phyloP scores from a whole-genome alignment of 768 basidiomycete genomes.

The Dentipellis fragilis region DNA sequence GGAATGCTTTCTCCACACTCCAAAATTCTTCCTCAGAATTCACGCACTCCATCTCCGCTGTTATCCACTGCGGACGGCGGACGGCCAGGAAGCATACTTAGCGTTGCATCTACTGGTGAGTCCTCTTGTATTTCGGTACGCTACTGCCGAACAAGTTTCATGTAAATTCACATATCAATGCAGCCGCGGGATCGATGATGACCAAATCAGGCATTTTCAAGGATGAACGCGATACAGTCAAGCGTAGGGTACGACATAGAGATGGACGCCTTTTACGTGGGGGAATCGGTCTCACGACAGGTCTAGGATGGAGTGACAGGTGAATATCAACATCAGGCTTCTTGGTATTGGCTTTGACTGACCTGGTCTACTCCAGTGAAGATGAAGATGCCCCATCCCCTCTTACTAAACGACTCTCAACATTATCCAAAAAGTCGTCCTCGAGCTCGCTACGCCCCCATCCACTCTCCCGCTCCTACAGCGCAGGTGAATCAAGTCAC shows the following conservation, averaged over 20 bases:
- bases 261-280: conserved; percentile 27
- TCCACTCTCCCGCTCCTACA: conserved; percentile 18
- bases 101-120: conserved; percentile 19
- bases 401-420: conserved; percentile 25
- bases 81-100: conserved; percentile 18
- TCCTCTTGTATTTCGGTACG: not conserved
- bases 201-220: conserved; percentile 26
- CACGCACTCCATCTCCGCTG: conserved; percentile 8
- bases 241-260: conserved; percentile 25
- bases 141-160: too few relatives aligned
- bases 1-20: conserved; percentile 30
- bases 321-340: conserved; percentile 6
- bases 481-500: not conserved
- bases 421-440: conserved; percentile 15
- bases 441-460: conserved; percentile 12
- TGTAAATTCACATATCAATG: not conserved
- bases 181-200: conserved; percentile 20
- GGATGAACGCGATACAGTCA: conserved; percentile 27
- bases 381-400: conserved; percentile 32
- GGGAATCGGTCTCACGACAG: conserved; percentile 31
- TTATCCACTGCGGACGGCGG: conserved; percentile 12
- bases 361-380: conserved; percentile 18
- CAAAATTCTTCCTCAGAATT: conserved; percentile 24
- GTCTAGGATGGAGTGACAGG: conserved; percentile 34
- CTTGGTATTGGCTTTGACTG: not conserved